phyloP scores from a whole-genome alignment of 108 stramenopile species.

The Aurantiochytrium sp. region DNA sequence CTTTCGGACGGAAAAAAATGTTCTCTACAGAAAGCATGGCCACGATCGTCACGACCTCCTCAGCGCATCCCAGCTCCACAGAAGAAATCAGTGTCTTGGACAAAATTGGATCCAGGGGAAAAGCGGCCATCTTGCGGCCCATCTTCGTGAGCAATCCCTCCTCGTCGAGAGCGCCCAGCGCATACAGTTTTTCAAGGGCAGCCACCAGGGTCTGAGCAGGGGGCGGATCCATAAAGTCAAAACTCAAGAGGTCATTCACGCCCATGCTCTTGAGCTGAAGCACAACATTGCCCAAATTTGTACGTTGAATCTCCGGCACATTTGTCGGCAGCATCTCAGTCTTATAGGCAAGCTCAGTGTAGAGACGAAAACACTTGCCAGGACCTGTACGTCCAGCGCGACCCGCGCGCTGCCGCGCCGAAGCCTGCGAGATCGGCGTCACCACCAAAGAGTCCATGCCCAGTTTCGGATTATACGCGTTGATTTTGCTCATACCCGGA shows the following conservation, averaged over 20 bases:
- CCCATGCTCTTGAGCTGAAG: conserved; percentile 94
- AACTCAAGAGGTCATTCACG: conserved; percentile 88
- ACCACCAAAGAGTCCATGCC: conserved; percentile 96
- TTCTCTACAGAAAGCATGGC: conserved; percentile 91
- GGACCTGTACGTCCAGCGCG: conserved; percentile 95
- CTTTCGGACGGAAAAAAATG: conserved; percentile 93
- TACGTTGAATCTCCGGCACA: conserved; percentile 91
- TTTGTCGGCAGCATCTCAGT: conserved; percentile 86
- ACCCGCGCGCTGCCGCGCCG: conserved; percentile 81
- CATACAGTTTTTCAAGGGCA: conserved; percentile 87
- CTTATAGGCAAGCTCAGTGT: conserved; percentile 85
- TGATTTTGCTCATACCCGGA: conserved; percentile 95
- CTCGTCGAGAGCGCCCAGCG: conserved; percentile 91
- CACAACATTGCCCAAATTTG: conserved; percentile 88
- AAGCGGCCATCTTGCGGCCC: conserved; percentile 96
- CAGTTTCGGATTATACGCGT: conserved; percentile 91
- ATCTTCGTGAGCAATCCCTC: conserved; percentile 86
- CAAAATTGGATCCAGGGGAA: conserved; percentile 91
- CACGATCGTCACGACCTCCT: conserved; percentile 93
- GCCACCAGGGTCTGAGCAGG: conserved; percentile 88
- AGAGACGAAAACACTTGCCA: conserved; percentile 94
- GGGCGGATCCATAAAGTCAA: conserved; percentile 99
- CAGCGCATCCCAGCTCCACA: conserved; percentile 91
- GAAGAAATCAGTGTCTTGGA: conserved; percentile 86
- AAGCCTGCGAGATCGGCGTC: conserved; percentile 92